Evolutionary conservation across 2,329 filamentous ascomycete species (phyloP).

Genomic region (Exutisphaerella laricina): DNA sequence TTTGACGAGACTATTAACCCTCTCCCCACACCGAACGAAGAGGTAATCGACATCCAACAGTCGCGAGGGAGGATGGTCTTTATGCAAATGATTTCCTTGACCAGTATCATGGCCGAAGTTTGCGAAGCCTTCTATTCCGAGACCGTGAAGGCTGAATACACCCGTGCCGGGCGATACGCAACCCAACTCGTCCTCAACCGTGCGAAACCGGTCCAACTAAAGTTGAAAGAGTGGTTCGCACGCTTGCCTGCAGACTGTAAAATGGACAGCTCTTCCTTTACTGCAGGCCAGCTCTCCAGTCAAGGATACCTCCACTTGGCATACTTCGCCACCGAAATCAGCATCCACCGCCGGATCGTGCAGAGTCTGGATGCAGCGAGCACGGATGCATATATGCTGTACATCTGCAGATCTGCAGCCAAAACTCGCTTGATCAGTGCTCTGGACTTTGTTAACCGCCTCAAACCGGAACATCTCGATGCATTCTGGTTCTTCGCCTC

Average conservation of each 20-base stretch:
- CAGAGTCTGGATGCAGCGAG: conserved; percentile 59
- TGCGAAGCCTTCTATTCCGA: conserved; percentile 79
- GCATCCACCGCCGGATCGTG: conserved; percentile 84
- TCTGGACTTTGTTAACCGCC: conserved; percentile 94
- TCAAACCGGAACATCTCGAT: conserved; percentile 79
- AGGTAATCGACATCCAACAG: conserved; percentile 56
- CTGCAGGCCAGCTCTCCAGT: conserved; percentile 40
- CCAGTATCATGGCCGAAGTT: conserved; percentile 70
- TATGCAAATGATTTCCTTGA: conserved; percentile 68
- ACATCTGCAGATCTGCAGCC: conserved; percentile 88
- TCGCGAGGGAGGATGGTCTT: conserved; percentile 66
- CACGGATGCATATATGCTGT: conserved; percentile 70
- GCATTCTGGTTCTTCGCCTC: conserved; percentile 90
- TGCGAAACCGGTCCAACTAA: conserved; percentile 76
- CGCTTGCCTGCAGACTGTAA: conserved; percentile 58
- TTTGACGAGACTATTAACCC: conserved; percentile 61
- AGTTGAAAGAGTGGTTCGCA: conserved; percentile 76
- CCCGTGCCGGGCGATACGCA: conserved; percentile 61
- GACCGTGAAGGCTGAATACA: conserved; percentile 64
- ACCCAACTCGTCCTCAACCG: conserved; percentile 67
- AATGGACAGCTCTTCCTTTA: conserved; percentile 54
- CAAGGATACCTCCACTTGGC: conserved; percentile 72
- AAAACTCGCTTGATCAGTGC: conserved; percentile 91
- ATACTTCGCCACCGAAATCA: conserved; percentile 93
- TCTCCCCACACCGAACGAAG: conserved; percentile 40